Evolutionary conservation across 148 eudicot genomes (phyloP).

Genomic region (Amaranthus cruentus): DNA sequence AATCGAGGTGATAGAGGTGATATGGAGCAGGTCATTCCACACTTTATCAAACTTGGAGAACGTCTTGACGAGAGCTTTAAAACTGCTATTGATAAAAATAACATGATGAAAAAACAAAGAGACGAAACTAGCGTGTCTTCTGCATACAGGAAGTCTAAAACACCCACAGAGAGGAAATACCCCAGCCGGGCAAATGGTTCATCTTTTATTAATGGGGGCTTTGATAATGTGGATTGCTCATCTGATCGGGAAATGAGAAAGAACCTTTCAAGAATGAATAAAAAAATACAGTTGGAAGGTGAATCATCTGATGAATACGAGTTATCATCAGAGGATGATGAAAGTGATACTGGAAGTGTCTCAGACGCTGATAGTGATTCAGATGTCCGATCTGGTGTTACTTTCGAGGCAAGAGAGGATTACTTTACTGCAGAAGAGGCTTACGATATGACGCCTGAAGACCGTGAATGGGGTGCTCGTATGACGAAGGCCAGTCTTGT

Average conservation of each 20-base stretch:
- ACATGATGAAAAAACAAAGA: constrained; percentile 52
- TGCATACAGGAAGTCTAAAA: constrained; percentile 52
- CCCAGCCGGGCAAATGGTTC: constrained; percentile 42
- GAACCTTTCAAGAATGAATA: constrained; percentile 54
- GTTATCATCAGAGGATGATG: constrained; percentile 56
- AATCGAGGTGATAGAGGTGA: constrained; percentile 62
- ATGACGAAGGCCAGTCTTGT: constrained; percentile 99
- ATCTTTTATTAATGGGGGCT: constrained; percentile 39
- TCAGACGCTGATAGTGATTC: constrained; percentile 75
- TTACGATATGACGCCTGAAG: constrained; percentile 61
- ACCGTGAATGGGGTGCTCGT: constrained; percentile 99
- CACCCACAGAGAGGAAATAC: constrained; percentile 47
- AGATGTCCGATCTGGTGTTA: constrained; percentile 49
- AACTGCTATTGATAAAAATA: constrained; percentile 41
- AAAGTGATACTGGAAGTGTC: constrained; percentile 53
- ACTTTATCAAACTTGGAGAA: constrained; percentile 65
- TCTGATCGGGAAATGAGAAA: constrained; percentile 72
- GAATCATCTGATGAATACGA: constrained; percentile 76
- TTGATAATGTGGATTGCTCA: constrained; percentile 56
- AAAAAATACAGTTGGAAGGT: constrained; percentile 58
- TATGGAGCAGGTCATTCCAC: constrained; percentile 53
- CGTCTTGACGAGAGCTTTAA: constrained; percentile 51
- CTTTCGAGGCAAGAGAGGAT: constrained; percentile 48
- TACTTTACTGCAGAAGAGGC: constrained; percentile 49
- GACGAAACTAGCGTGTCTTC: constrained; percentile 50